Conservation (phyloP, 2,329 filamentous ascomycete genomes). For the Ambrosiella beaveri region DNA sequence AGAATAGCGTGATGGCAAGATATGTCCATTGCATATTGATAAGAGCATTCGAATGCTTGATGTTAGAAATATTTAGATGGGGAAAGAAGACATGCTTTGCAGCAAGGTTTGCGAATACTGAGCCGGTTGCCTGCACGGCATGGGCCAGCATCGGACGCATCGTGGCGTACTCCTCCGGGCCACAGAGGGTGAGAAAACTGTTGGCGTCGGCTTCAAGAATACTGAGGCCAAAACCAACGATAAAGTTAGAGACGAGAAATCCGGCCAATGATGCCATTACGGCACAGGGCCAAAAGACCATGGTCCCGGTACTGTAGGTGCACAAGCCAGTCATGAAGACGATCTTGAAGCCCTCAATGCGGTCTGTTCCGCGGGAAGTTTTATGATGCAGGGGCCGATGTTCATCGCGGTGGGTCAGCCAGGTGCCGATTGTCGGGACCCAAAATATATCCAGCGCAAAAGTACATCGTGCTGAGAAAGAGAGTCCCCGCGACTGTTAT, state of each 20-base stretch:
- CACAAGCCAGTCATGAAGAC: constrained; percentile 63
- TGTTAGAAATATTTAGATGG: constrained; percentile 32
- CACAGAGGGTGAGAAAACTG: constrained; percentile 54
- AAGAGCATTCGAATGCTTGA: constrained; percentile 31
- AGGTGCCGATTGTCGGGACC: constrained; percentile 52
- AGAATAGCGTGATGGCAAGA: constrained; percentile 60
- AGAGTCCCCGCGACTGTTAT: constrained; percentile 46
- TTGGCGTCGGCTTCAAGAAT: constrained; percentile 70
- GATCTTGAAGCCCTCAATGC: constrained; percentile 53
- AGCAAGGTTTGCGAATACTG: constrained; percentile 53
- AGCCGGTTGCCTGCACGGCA: constrained; percentile 58
- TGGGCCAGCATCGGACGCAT: constrained; percentile 61
- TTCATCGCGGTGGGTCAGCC: constrained; percentile 51
- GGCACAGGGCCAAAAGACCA: constrained; percentile 73
- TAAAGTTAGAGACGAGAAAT: constrained; percentile 57
- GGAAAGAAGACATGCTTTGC: constrained; percentile 58
- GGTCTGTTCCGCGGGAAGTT: constrained; percentile 23
- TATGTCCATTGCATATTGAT: constrained; percentile 74
- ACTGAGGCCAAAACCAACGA: constrained; percentile 60
- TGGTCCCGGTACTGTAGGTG: constrained; percentile 60
- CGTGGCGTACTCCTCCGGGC: constrained; percentile 55
- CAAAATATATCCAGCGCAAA: constrained; percentile 50
- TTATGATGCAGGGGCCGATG: constrained; percentile 29
- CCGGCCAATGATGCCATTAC: constrained; percentile 59
- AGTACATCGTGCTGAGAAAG: constrained; percentile 54